Conservation (phyloP, 106 monocot genomes). For the Gastrodia elata region DNA sequence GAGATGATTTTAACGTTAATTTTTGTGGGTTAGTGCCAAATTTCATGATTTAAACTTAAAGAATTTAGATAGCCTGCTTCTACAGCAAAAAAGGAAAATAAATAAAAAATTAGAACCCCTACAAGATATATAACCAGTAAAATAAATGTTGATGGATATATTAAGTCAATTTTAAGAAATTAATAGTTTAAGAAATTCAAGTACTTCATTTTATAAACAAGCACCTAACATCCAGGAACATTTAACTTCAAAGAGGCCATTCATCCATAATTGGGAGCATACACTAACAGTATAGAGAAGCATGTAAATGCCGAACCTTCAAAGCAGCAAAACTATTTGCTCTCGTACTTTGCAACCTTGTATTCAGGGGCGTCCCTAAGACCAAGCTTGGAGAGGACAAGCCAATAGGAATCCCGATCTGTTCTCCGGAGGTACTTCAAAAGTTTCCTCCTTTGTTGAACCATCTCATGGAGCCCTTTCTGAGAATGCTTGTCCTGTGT, state of each 20-base stretch:
- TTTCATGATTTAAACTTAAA: too few relatives aligned
- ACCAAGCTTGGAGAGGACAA: constrained; percentile 76
- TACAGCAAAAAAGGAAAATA: too few relatives aligned
- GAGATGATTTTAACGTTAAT: too few relatives aligned
- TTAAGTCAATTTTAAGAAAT: too few relatives aligned
- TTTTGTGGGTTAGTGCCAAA: too few relatives aligned
- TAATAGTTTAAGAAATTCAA: too few relatives aligned
- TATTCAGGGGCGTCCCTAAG: constrained; percentile 59
- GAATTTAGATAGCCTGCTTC: too few relatives aligned
- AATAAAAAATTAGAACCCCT: too few relatives aligned
- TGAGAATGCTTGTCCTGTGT: constrained; percentile 83
- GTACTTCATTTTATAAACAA: too few relatives aligned
- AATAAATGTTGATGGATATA: too few relatives aligned
- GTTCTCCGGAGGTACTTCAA: constrained; percentile 91
- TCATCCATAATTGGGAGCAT: constrained; percentile 1
- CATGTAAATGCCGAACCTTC: too few relatives aligned
- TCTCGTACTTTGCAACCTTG: constrained; percentile 47
- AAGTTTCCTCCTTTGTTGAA: constrained; percentile 81
- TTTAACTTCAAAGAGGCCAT: neutral
- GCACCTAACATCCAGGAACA: neutral
- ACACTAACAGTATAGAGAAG: neutral
- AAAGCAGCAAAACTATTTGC: constrained; percentile 3
- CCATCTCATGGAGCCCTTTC: constrained; percentile 88
- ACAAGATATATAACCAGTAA: too few relatives aligned
- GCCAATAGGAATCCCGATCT: constrained; percentile 92